A percentile compares a stretch with the other conserved stretches of the same genome.
These are phyloP conservation scores for Globisporangium perplexum DNA, from an alignment of 352 stramenopile species.

Conservation along the genomic window DNA sequence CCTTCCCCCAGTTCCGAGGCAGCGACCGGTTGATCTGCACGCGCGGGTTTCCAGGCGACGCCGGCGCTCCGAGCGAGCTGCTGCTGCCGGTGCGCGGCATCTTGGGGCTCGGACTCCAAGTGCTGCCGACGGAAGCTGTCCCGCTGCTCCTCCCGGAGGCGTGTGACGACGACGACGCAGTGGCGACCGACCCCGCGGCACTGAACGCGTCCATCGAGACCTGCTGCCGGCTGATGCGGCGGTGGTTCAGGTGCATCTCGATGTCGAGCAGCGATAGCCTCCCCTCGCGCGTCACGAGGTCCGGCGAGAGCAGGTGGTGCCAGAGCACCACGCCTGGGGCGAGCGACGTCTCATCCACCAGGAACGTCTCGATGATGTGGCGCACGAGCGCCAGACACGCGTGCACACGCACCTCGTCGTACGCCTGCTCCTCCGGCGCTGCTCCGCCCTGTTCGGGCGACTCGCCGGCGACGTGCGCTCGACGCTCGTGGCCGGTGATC, in stretches of 20 bases:
- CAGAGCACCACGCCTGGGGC: conserved; percentile 10
- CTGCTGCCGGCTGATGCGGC: conserved; percentile 37
- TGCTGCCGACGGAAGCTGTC: conserved; percentile 12
- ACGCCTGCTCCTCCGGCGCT: conserved; percentile 5
- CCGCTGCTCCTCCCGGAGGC: conserved; percentile 2
- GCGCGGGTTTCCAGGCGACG: conserved; percentile 2
- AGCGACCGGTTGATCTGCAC: conserved; percentile 31
- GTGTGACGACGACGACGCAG: neutral
- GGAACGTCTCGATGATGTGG: conserved; percentile 54
- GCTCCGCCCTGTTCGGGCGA: neutral
- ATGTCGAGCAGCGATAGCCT: conserved; percentile 43
- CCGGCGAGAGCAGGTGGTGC: conserved; percentile 48
- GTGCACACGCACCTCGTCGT: conserved; percentile 53
- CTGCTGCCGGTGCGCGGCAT: neutral
- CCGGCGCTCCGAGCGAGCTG: neutral
- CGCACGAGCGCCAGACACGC: conserved; percentile 44
- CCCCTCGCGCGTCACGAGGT: conserved; percentile 29
- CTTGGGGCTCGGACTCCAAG: conserved; percentile 22
- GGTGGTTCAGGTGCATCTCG: conserved; percentile 47
- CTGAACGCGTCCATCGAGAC: conserved; percentile 6
- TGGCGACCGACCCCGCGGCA: neutral
- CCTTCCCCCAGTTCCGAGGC: conserved; percentile 66
- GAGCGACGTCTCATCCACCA: conserved; percentile 21
- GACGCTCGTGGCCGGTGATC: neutral
- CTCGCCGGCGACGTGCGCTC: neutral